A percentile compares a stretch with the other conserved stretches of the same genome.
phyloP scores from a whole-genome alignment of 331 rosid species.

The Stylosanthes scabra region DNA sequence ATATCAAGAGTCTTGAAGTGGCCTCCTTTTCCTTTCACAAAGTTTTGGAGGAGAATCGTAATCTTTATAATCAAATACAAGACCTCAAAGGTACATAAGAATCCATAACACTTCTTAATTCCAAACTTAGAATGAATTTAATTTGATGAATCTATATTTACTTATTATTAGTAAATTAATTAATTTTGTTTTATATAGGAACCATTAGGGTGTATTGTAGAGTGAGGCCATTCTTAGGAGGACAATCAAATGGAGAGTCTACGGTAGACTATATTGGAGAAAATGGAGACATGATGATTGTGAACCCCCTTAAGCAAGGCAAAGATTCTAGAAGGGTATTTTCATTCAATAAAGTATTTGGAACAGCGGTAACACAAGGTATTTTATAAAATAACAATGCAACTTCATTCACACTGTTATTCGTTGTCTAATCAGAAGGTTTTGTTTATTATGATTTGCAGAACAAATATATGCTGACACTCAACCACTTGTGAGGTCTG shows the following conservation, averaged over 20 bases:
- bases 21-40: slow-evolving; percentile 89
- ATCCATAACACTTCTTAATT: neutral
- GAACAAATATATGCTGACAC: slow-evolving; percentile 94
- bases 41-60: slow-evolving; percentile 90
- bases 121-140: neutral
- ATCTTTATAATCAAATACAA: slow-evolving; percentile 94
- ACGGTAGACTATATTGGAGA: slow-evolving; percentile 96
- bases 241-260: slow-evolving; percentile 70
- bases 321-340: slow-evolving; percentile 87
- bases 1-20: slow-evolving; percentile 79
- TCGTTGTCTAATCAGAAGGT: neutral
- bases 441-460: slow-evolving; percentile 50
- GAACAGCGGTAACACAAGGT: slow-evolving; percentile 94
- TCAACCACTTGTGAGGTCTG: slow-evolving; percentile 84
- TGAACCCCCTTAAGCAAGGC: slow-evolving; percentile 87
- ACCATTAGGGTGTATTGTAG: slow-evolving; percentile 92
- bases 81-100: slow-evolving; percentile 86
- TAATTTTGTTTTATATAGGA: slow-evolving; percentile 56
- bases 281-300: slow-evolving; percentile 95
- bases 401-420: neutral
- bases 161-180: slow-evolving; percentile 1
- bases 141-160: slow-evolving; percentile 5
- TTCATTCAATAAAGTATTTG: slow-evolving; percentile 91
- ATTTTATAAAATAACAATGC: slow-evolving; percentile 10
- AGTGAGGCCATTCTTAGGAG: slow-evolving; percentile 90